Conservation (phyloP, 208 protist genomes). For the Leishmania turanica region DNA sequence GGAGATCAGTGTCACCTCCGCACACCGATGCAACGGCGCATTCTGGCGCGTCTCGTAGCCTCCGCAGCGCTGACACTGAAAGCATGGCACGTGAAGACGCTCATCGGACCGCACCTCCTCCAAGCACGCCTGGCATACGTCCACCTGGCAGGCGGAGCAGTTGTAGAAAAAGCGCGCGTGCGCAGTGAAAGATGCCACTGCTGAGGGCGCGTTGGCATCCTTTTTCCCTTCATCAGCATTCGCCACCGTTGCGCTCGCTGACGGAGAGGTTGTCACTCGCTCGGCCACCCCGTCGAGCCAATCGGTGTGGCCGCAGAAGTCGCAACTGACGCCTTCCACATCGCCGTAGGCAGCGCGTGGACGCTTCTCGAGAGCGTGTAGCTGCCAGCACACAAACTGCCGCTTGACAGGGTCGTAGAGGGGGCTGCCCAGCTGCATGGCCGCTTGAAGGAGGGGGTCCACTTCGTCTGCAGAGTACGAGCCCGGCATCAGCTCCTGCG, state of each 20-base stretch:
- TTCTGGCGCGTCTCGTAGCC: constrained; percentile 40
- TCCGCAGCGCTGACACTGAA: constrained; percentile 69
- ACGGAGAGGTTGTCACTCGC: neutral
- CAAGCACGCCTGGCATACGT: constrained; percentile 69
- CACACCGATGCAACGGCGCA: constrained; percentile 53
- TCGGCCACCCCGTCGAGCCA: constrained; percentile 42
- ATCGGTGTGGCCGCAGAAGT: constrained; percentile 83
- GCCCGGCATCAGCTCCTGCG: constrained; percentile 12
- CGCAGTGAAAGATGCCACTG: neutral
- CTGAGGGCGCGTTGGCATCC: neutral
- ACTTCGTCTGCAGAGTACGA: constrained; percentile 15
- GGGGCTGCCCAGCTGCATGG: constrained; percentile 72
- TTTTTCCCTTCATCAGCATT: neutral
- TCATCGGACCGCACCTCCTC: constrained; percentile 51
- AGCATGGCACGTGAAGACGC: constrained; percentile 81
- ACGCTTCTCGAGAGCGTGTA: constrained; percentile 42
- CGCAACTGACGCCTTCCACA: constrained; percentile 82
- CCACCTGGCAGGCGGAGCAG: constrained; percentile 67
- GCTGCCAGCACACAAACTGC: constrained; percentile 69
- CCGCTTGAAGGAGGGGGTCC: constrained; percentile 22
- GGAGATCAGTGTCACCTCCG: neutral
- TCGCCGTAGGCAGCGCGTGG: constrained; percentile 41
- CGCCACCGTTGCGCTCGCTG: neutral
- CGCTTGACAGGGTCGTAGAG: constrained; percentile 74
- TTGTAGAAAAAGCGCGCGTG: constrained; percentile 46